Evolutionary conservation across 306 rosid species (phyloP).

Genomic region (Argentina anserina): DNA sequence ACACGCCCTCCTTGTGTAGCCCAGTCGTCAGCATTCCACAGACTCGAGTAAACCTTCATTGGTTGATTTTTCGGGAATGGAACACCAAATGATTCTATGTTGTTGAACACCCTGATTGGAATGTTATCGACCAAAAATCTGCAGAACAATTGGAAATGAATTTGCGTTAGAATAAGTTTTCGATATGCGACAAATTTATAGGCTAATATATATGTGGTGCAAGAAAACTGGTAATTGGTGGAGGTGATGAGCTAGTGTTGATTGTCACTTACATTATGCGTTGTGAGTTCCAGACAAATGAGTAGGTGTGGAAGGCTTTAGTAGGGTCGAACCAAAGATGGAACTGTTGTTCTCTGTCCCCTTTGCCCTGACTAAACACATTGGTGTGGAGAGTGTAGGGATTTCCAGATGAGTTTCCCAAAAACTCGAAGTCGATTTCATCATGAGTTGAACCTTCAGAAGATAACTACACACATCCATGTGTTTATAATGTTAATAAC

Average conservation of each 20-base stretch:
- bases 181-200: too few species aligned
- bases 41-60: slow-evolving; percentile 45
- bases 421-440: slow-evolving; percentile 47
- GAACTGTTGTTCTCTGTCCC: slow-evolving; percentile 41
- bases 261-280: slow-evolving; percentile 34
- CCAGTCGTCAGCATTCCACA: slow-evolving; percentile 55
- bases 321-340: slow-evolving; percentile 55
- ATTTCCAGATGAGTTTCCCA: slow-evolving; percentile 41
- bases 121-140: slow-evolving; percentile 41
- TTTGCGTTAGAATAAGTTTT: not conserved
- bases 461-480: slow-evolving; percentile 45
- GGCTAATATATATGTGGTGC: not conserved
- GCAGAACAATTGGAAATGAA: not conserved
- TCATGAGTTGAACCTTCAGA: slow-evolving; percentile 52
- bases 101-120: slow-evolving; percentile 41
- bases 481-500: not conserved
- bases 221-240: not conserved
- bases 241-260: too few species aligned
- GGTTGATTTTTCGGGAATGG: slow-evolving; percentile 40
- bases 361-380: slow-evolving; percentile 39
- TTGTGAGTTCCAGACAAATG: slow-evolving; percentile 37
- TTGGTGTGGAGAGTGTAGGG: slow-evolving; percentile 51
- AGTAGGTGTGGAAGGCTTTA: slow-evolving; percentile 45
- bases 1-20: slow-evolving; percentile 50
- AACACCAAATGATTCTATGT: slow-evolving; percentile 37